Evolutionary conservation across 257 asterid species (phyloP), one percentile per base, ranked within the genome.

Genomic region (Solanum bukasovii): DNA sequence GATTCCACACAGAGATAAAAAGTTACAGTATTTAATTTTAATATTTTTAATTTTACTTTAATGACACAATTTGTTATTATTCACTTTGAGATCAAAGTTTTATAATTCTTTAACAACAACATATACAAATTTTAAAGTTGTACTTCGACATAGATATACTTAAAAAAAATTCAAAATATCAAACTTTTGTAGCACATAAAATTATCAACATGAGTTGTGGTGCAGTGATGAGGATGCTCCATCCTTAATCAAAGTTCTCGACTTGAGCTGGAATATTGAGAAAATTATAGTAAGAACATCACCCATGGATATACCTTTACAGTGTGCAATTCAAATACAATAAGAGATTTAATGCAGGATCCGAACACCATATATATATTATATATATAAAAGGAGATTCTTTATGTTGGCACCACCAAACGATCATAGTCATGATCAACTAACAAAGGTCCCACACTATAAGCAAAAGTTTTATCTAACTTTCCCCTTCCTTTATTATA

Each of bases 281-380:
- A 46, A 46, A 13, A 46, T 46, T 13, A 2, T 46, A 46, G 0
- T 46, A 46, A 46, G 20, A 46, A 7, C 18, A 0, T 44, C 18
- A 13, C 6, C 18, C 56, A 0, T 46, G 2, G 1, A 46, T 46
- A 46, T 2, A 46, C 18, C 18, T 46, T 0, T 46, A 46, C 56
- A 4, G 6, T 46, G 20, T 49, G 21, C 3, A 14, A 49, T 49
- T 49, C 21, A 49, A 46, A 46, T 13, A 49, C 0, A 13, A 0
- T 49, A 0, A 5, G 0, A 49, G 3, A 3, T 13, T 2, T 46
- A 13, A 46, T 46, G 3, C 1, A 5, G 0, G 1, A 49, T 49
- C 7, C 21, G 3, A 46, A 46, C 18, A 46, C 56, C 6, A 13
- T 46, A 46, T 13, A 44, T 44, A 44, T 4, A 44, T 35, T 12